Base-by-base conservation (phyloP, 2,329 filamentous ascomycete genomes). In the Cyphellophora attinorum region DNA sequence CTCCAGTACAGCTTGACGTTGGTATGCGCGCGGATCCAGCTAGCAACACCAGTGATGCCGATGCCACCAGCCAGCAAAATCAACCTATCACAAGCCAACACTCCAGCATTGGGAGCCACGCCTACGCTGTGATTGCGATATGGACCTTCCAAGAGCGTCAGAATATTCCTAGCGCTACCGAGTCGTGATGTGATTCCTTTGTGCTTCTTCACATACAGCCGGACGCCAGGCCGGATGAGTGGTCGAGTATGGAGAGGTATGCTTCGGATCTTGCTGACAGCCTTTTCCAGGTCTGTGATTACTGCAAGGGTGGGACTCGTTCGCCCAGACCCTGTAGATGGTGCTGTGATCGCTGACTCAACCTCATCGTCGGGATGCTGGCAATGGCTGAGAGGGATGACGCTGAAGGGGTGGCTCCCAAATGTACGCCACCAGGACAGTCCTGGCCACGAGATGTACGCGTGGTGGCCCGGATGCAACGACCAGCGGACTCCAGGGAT, bases 401-500 rank as follows among this genome's bases (percentile, higher is more conserved):
- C 15, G 29, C 14, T 25, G 45, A 74, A 74, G 0, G 70, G 70
- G 44, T 74, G 71, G 30, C 67, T 73, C 46, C 73, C 68, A 68
- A 68, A 74, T 41, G 50, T 45, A 2, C 42, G 47, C 11, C 36
- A 59, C 2, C 70, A 44, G 0, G 60, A 62, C 0, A n/a, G n/a
- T n/a, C n/a, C n/a, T n/a, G 70, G 68, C 44, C 74, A 71, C 46
- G 69, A 70, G 0, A 62, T 50, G 37, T 69, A 72, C 0, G 54
- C 61, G 32, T 67, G 59, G 2, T 55, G 47, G 2, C 55, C 57
- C 0, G 55, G 54, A 5, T 41, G 36, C 0, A 38, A 35, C 3
- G 41, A 45, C 54, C 57, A 67, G 27, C 56, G 43, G 4, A n/a
- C n/a, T n/a, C n/a, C n/a, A n/a, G n/a, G n/a, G n/a, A n/a, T n/a